phyloP scores from a whole-genome alignment of 768 basidiomycete species.

The Agrocybe praecox region DNA sequence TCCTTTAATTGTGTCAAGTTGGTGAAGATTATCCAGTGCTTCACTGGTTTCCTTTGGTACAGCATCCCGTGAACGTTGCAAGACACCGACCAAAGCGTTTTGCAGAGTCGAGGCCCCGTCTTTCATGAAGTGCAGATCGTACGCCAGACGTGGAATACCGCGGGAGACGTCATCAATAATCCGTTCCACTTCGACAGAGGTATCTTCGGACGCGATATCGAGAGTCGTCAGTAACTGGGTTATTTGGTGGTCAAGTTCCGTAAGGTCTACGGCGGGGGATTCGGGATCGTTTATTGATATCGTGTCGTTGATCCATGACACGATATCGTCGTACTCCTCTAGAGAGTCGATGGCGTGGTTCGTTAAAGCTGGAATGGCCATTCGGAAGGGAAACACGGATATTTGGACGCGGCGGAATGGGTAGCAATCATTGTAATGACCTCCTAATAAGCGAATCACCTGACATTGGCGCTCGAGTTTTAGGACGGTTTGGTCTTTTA shows the following conservation, averaged over 20 bases:
- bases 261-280: conserved; percentile 38
- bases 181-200: conserved; percentile 82
- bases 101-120: conserved; percentile 86
- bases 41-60: conserved; percentile 59
- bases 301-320: conserved; percentile 74
- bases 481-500: too few relatives aligned
- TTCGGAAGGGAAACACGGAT: too few relatives aligned
- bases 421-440: too few relatives aligned
- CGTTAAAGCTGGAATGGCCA: conserved; percentile 36
- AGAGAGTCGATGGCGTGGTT: conserved; percentile 54
- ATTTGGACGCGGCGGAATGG: too few relatives aligned
- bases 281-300: conserved; percentile 40
- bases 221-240: conserved; percentile 76
- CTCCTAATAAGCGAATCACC: neutral
- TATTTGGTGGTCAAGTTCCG: conserved; percentile 71
- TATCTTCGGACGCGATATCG: conserved; percentile 88
- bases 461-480: neutral
- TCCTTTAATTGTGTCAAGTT: conserved; percentile 80
- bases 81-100: conserved; percentile 61
- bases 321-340: conserved; percentile 60
- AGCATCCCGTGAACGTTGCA: conserved; percentile 52
- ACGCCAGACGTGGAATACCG: conserved; percentile 86
- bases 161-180: conserved; percentile 93
- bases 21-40: conserved; percentile 76
- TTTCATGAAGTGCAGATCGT: conserved; percentile 97